phyloP scores from a whole-genome alignment of 768 basidiomycete species.

The Pleurotus eryngii region DNA sequence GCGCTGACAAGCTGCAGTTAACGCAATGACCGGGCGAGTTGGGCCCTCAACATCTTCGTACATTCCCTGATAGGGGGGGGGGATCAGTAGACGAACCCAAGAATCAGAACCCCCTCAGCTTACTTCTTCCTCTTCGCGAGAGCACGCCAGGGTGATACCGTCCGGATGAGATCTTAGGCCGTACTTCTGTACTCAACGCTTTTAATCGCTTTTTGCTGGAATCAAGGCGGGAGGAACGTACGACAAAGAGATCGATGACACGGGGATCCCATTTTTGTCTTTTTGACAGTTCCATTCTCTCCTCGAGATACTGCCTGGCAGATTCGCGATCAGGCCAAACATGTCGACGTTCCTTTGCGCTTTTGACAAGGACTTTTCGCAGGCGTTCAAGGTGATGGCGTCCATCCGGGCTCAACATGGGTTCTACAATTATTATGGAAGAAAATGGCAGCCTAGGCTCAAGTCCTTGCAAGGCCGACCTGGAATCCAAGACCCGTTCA shows the following conservation, averaged over 20 bases:
- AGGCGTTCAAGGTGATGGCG: slow-evolving; percentile 38
- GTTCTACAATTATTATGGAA: slow-evolving; percentile 60
- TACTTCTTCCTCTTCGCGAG: slow-evolving; percentile 61
- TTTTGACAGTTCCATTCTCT: slow-evolving; percentile 31
- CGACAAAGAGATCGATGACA: slow-evolving; percentile 51
- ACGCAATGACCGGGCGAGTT: slow-evolving; percentile 44
- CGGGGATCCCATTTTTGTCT: slow-evolving; percentile 49
- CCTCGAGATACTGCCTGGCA: slow-evolving; percentile 25
- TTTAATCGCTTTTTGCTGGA: neutral
- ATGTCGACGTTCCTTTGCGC: slow-evolving; percentile 48
- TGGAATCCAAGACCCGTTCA: slow-evolving; percentile 17
- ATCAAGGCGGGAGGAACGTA: slow-evolving; percentile 23
- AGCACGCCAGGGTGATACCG: slow-evolving; percentile 53
- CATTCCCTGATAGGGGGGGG: slow-evolving; percentile 45
- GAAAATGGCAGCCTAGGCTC: slow-evolving; percentile 42
- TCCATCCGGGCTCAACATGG: slow-evolving; percentile 55
- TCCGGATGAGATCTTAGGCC: slow-evolving; percentile 39
- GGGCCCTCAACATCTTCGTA: slow-evolving; percentile 57
- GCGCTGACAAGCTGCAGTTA: slow-evolving; percentile 35
- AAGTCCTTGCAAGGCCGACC: slow-evolving; percentile 51
- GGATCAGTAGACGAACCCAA: slow-evolving; percentile 7
- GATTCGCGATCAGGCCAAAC: slow-evolving; percentile 46
- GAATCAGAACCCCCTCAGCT: slow-evolving; percentile 12
- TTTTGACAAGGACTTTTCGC: slow-evolving; percentile 37
- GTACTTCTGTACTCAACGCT: slow-evolving; percentile 32